Base-by-base conservation (phyloP, 2,329 filamentous ascomycete species). In the Hypomyces perniciosus region DNA sequence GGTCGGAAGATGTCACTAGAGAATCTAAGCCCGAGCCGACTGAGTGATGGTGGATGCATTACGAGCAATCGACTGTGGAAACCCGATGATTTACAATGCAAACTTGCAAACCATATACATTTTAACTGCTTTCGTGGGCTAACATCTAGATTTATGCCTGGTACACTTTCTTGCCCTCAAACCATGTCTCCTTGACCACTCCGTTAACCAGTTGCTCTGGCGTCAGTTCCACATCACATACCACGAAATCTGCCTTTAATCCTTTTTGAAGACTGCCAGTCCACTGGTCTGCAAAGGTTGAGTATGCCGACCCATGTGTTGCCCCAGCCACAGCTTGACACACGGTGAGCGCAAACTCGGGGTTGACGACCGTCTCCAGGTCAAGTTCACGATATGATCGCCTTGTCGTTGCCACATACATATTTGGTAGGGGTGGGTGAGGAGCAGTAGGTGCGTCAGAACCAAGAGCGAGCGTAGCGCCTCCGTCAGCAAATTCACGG, bases 361-460 rank as follows among this genome's bases (percentile, higher is more conserved):
- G 69, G 55, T 83, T 83, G 0, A 81, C 71, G 0, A 68, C 66
- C 5, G 65, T 66, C 34, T 69, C 61, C 29, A 63, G 56, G 1
- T 63, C 65, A 0, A 73, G 74, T 55, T 81, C 73, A 4, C 77
- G 65, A 6, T 77, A 78, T 1, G 78, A 81, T 39, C 70, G 71
- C 37, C 81, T 68, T 20, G 79, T 84, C 2, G 79, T 78, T 0
- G 78, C 81, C 4, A 81, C 72, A 59, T 83, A 83, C 5, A 83
- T 56, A 52, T 84, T 84, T 3, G 69, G 71, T 40, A 83, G 65
- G 6, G 79, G 73, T 1, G 69, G 60, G 56, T 79, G 74, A 2
- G 78, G 78, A 1, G 81, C 80, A 0, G 81, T 84, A 0, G 81
- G 81, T 0, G 78, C 72, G 56, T 85, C 81, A 2, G 74, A 78